These are phyloP conservation scores for Paramecium octaurelia DNA, from an alignment of 73 alveolate species.

Conservation along the genomic window DNA sequence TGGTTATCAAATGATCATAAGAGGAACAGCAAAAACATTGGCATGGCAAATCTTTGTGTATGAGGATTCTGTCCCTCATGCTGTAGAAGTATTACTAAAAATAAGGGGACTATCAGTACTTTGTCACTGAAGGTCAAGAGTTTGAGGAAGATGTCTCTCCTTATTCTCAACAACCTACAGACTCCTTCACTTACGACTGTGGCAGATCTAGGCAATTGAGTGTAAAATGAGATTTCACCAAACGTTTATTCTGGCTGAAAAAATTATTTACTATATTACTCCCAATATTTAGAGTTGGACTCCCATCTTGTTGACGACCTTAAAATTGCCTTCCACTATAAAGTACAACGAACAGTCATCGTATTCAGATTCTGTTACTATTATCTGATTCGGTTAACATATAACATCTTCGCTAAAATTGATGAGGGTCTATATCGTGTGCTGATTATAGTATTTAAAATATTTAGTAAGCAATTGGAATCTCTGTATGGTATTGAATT, in stretches of 20 bases:
- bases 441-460: background rate
- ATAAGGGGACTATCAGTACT: background rate
- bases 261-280: background rate
- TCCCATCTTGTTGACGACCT: background rate
- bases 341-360: conserved; percentile 37
- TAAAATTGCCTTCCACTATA: conserved; percentile 35
- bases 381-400: background rate
- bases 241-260: conserved; percentile 8
- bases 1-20: background rate
- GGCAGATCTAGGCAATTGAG: conserved; percentile 18
- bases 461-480: background rate
- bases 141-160: background rate
- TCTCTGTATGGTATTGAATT: background rate
- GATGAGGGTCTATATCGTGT: background rate
- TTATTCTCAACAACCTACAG: background rate
- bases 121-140: background rate
- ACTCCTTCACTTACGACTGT: conserved; percentile 12
- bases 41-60: background rate
- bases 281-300: background rate
- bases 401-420: background rate
- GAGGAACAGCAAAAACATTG: conserved; percentile 28
- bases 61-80: background rate
- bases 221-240: conserved; percentile 41
- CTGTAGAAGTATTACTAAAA: background rate
- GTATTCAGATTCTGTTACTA: background rate